phyloP scores from a whole-genome alignment of 139 green algal genomes.

The Pseudopediastrum boryanum region DNA sequence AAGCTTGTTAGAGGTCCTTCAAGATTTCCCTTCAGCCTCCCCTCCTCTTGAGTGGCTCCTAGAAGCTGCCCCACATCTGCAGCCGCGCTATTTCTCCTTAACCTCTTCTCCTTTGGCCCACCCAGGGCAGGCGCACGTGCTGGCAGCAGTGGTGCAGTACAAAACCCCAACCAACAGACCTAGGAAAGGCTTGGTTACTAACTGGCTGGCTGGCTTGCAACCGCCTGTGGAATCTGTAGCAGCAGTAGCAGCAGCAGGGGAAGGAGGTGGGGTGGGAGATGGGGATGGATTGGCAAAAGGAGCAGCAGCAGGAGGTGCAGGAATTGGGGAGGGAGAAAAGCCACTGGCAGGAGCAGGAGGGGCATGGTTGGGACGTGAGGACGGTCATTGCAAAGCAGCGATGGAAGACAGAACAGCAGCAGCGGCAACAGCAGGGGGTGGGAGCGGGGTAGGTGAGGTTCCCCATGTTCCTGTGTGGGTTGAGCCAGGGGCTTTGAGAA shows the following conservation, averaged over 20 bases:
- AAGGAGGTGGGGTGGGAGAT: neutral
- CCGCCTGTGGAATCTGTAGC: neutral
- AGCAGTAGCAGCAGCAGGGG: neutral
- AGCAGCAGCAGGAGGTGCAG: neutral
- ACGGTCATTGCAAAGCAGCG: too few species aligned
- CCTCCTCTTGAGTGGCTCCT: constrained; percentile 87
- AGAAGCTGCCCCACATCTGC: constrained; percentile 72
- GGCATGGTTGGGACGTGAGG: too few species aligned
- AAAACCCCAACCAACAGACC: constrained; percentile 52
- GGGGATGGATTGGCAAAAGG: neutral
- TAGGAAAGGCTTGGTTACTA: constrained; percentile 81
- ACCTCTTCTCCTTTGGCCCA: constrained; percentile 72
- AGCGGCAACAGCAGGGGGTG: neutral
- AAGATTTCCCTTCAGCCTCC: constrained; percentile 79
- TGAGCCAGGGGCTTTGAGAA: constrained; percentile 69
- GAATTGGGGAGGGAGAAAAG: neutral
- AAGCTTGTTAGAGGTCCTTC: constrained; percentile 81
- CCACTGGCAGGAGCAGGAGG: too few species aligned
- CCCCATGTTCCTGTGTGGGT: constrained; percentile 74
- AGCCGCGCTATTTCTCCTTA: constrained; percentile 90
- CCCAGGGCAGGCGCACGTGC: constrained; percentile 65
- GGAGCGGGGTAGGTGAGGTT: neutral
- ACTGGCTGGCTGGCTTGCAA: constrained; percentile 72
- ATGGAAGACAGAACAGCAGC: neutral
- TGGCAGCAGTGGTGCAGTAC: constrained; percentile 81